Evolutionary conservation across 2,329 filamentous ascomycete genomes (phyloP).

Genomic region (Rugonectria rugulosa): DNA sequence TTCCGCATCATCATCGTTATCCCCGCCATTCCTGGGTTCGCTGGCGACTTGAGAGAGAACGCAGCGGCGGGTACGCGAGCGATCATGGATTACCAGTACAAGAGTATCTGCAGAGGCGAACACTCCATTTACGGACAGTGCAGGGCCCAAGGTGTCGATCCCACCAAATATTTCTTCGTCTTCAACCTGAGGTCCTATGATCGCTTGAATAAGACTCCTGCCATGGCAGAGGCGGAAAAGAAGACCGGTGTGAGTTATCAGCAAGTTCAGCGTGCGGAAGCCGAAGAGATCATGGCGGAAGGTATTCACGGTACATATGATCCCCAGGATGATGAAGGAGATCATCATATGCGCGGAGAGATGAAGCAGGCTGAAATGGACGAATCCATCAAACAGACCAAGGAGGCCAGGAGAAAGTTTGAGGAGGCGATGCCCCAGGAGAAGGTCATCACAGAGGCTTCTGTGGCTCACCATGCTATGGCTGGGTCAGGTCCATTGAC

Average conservation of each 20-base stretch:
- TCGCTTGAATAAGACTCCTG: constrained; percentile 82
- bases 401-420: constrained; percentile 60
- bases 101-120: constrained; percentile 90
- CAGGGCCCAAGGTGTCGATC: constrained; percentile 75
- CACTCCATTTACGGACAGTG: constrained; percentile 89
- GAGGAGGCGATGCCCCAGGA: constrained; percentile 55
- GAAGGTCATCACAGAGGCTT: constrained; percentile 48
- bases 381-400: constrained; percentile 45
- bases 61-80: constrained; percentile 86
- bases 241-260: constrained; percentile 84
- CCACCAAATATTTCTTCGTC: constrained; percentile 82
- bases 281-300: constrained; percentile 84
- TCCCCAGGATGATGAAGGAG: constrained; percentile 51
- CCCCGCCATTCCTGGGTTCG: constrained; percentile 91
- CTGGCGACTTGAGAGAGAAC: constrained; percentile 84
- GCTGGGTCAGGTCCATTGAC: constrained; percentile 63
- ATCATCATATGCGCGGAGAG: constrained; percentile 57
- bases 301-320: constrained; percentile 70
- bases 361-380: constrained; percentile 47
- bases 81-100: constrained; percentile 99
- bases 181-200: constrained; percentile 96
- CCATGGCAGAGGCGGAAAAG: constrained; percentile 77
- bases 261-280: constrained; percentile 86
- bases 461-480: constrained; percentile 84
- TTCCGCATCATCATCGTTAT: constrained; percentile 92